Conservation (phyloP, 2,329 filamentous ascomycete genomes). For the Clonostachys rhizophaga region DNA sequence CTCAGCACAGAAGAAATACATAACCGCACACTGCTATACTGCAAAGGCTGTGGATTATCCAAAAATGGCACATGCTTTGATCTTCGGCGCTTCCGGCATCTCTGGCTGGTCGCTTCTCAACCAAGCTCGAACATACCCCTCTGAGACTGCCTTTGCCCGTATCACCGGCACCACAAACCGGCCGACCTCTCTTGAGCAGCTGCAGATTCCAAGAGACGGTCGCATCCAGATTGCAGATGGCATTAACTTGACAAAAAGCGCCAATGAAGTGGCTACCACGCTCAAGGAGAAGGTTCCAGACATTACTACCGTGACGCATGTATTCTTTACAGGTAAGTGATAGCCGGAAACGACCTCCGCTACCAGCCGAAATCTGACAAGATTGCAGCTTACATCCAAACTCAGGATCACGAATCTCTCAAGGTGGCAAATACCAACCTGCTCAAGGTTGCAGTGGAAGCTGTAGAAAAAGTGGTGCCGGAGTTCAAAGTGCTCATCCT, state of each 20-base stretch:
- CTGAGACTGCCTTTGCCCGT: constrained; percentile 4
- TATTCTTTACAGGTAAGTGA: constrained; percentile 7
- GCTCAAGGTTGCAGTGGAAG: constrained; percentile 3
- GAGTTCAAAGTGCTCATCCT: constrained; percentile 6
- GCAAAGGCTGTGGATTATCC: not conserved
- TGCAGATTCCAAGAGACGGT: constrained; percentile 1
- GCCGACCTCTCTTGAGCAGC: constrained; percentile 2
- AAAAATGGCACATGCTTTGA: constrained; percentile 8
- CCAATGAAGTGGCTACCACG: constrained; percentile 1
- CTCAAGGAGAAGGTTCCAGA: constrained; percentile 5
- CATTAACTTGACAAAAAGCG: constrained; percentile 5
- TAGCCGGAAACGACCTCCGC: too few relatives aligned
- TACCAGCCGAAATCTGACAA: too few relatives aligned
- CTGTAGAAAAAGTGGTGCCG: constrained; percentile 1
- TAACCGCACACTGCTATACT: too few relatives aligned
- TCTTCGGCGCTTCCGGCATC: constrained; percentile 9
- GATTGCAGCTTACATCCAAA: constrained; percentile 5
- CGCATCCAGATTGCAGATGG: constrained; percentile 5
- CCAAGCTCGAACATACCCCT: constrained; percentile 5
- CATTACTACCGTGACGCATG: constrained; percentile 6
- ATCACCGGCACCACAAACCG: constrained; percentile 10
- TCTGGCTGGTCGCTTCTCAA: constrained; percentile 10
- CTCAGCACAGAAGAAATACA: too few relatives aligned
- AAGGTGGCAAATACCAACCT: constrained; percentile 1
- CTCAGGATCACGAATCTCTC: not conserved